phyloP scores from a whole-genome alignment of 495 filamentous ascomycete genomes.

The Daldinia bambusicola region DNA sequence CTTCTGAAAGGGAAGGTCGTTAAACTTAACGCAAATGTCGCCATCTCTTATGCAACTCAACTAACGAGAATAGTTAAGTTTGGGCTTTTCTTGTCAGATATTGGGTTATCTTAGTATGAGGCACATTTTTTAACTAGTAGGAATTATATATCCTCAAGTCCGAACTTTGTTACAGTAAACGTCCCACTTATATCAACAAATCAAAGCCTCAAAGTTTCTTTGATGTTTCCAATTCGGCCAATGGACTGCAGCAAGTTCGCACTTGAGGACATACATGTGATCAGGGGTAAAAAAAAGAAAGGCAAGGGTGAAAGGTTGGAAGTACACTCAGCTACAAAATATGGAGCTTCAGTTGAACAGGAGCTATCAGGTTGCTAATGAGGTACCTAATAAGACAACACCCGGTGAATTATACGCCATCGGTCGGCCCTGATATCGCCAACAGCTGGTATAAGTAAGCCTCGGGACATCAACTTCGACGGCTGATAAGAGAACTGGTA shows the following conservation, averaged over 20 bases:
- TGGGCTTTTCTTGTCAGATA: background rate
- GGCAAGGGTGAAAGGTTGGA: background rate
- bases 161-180: no score
- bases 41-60: slow-evolving; percentile 48
- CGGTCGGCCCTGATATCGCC: slow-evolving; percentile 26
- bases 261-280: no score
- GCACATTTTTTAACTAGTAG: background rate
- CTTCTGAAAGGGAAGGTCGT: slow-evolving; percentile 36
- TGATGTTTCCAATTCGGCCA: no score
- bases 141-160: no score
- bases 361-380: no score
- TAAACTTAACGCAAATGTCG: slow-evolving; percentile 58
- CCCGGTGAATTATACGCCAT: slow-evolving; percentile 20
- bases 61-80: slow-evolving; percentile 12
- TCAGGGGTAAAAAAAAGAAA: slow-evolving; percentile 6
- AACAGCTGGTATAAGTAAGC: slow-evolving; percentile 23
- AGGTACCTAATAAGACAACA: background rate
- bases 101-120: background rate
- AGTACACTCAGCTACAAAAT: slow-evolving; percentile 1
- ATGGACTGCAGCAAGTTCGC: no score
- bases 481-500: background rate
- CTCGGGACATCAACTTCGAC: slow-evolving; percentile 21
- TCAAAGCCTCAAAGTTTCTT: no score
- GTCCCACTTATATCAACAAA: no score
- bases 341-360: background rate